Conservation (phyloP, 2,329 filamentous ascomycete species). For the Pestalotiopsis sp. region DNA sequence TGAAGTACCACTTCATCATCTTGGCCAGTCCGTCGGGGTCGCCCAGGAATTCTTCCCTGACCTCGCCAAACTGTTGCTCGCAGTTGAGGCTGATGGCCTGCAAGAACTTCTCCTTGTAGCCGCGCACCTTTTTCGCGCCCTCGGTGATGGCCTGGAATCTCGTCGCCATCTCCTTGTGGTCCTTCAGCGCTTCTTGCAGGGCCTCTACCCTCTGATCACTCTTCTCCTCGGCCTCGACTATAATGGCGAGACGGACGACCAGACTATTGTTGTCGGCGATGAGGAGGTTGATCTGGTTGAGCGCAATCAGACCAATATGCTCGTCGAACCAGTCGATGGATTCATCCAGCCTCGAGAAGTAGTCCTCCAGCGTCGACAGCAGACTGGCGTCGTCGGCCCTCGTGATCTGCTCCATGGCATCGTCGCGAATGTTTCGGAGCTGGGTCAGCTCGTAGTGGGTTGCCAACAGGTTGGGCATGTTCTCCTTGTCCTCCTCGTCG, state of each 20-base stretch:
- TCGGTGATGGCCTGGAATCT: constrained; percentile 95
- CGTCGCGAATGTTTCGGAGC: constrained; percentile 90
- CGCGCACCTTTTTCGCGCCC: constrained; percentile 86
- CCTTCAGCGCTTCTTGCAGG: constrained; percentile 89
- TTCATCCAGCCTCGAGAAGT: constrained; percentile 84
- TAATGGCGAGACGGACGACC: constrained; percentile 86
- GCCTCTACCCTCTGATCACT: constrained; percentile 91
- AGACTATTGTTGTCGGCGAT: constrained; percentile 84
- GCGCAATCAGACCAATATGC: constrained; percentile 83
- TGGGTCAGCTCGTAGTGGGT: constrained; percentile 92
- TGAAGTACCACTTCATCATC: constrained; percentile 94
- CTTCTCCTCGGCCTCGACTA: constrained; percentile 95
- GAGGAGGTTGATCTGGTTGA: constrained; percentile 87
- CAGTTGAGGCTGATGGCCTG: constrained; percentile 75
- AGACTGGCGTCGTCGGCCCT: constrained; percentile 72
- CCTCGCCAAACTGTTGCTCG: constrained; percentile 72
- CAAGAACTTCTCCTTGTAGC: constrained; percentile 96
- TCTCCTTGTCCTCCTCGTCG: constrained; percentile 83
- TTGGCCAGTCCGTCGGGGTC: constrained; percentile 86
- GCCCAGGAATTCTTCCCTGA: constrained; percentile 75
- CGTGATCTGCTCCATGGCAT: constrained; percentile 95
- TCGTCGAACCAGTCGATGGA: constrained; percentile 95
- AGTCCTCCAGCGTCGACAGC: constrained; percentile 83
- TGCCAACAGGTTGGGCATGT: constrained; percentile 87
- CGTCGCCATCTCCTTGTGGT: constrained; percentile 91